Evolutionary conservation across 768 basidiomycete species (phyloP), one percentile per base, ranked within the genome.

Genomic region (Gymnopilus dilepis): DNA sequence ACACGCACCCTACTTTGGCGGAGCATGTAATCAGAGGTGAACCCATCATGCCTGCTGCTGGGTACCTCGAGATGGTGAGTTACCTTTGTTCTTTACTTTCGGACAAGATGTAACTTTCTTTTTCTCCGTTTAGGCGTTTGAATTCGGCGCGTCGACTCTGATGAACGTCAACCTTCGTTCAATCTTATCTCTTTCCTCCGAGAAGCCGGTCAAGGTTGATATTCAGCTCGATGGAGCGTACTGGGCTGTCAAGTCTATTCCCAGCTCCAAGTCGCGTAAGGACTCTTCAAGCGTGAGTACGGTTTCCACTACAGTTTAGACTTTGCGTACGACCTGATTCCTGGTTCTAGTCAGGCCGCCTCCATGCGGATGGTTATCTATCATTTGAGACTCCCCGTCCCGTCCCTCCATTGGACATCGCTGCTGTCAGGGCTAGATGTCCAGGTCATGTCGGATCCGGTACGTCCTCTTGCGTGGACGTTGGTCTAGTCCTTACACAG

Each of bases 1-100:
- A 68, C 17, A 78, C 77, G 1, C 77, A 78, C 54, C 77, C 82
- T 0, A 72, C 73, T 22, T 65, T 84, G 8, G 76, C 79, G 0
- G 74, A 82, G 33, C 82, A 84, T 64, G 64, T 81, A 17, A 79
- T 83, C 38, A 73, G 75, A 26, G 78, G 77, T 1, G 79, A 81
- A 21, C 73, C 79, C 0, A 80, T 83, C 24, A 77, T 82, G 76
- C 80, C 82, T 8, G 81, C 80, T 13, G 74, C 81, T 17, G 82
- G 80, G 19, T 83, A 68, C 51, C 64, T 78, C 1, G 72, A 74
- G 56, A 78, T 80, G 76, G 78, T 78, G 58, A 2, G 69, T 59
- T 9, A 17, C 7, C 31, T 37, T 45, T 24, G n/a, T 22, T 38
- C 22, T 26, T 53, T 11, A 24, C 38, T 37, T 52, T 19, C 52